Percentiles rank a stretch among this genome's conserved stretches.
These are phyloP conservation scores for Elymus sibiricus DNA, from an alignment of 176 grass and related monocot species.

Conservation along the genomic window DNA sequence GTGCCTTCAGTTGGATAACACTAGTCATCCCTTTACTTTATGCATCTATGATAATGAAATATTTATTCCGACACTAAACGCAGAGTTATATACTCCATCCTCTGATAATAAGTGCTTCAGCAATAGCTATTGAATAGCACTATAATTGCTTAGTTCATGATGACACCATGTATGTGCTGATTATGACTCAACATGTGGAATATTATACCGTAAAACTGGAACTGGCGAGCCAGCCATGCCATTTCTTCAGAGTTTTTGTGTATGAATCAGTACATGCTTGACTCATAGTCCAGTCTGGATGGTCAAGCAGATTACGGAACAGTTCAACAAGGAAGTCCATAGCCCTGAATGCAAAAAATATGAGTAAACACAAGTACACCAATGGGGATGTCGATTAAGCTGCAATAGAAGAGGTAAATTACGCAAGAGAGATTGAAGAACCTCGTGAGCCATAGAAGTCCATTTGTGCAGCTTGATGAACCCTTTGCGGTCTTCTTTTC, in stretches of 20 bases:
- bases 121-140: neutral
- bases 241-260: constrained; percentile 93
- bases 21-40: neutral
- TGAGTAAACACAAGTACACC: constrained; percentile 5
- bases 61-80: neutral
- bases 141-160: neutral
- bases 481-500: constrained; percentile 84
- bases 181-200: neutral
- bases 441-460: constrained; percentile 98
- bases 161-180: neutral
- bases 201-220: constrained; percentile 81
- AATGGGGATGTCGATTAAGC: neutral
- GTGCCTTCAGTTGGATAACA: neutral
- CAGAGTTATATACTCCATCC: neutral
- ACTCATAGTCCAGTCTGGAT: constrained; percentile 82
- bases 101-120: neutral
- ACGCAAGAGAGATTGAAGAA: constrained; percentile 25
- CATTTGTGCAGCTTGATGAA: constrained; percentile 94
- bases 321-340: constrained; percentile 97
- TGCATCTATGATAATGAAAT: neutral
- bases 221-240: constrained; percentile 95
- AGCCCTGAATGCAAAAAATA: constrained; percentile 43
- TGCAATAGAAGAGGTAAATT: neutral
- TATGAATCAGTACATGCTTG: constrained; percentile 93
- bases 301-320: constrained; percentile 83